A percentile compares a stretch with the other conserved stretches of the same genome.
Conservation (phyloP, 768 basidiomycete species). For the Naganishia vishniacii region DNA sequence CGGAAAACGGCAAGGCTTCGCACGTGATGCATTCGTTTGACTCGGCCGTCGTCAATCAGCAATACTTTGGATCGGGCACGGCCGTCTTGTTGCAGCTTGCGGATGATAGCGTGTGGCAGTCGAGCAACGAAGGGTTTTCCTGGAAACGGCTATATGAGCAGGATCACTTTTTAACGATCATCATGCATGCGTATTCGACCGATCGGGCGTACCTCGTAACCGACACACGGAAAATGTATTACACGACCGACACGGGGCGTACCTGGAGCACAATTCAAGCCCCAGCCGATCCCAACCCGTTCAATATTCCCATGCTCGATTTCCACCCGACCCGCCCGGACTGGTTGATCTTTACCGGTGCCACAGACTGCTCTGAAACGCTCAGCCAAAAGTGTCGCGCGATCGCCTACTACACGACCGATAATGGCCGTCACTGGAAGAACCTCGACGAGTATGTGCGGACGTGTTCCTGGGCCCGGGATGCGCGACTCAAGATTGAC, state of each 20-base stretch:
- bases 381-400: conserved; percentile 61
- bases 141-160: conserved; percentile 66
- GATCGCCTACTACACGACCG: conserved; percentile 64
- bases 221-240: conserved; percentile 58
- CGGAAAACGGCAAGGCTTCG: conserved; percentile 67
- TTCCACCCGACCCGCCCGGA: conserved; percentile 80
- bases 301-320: conserved; percentile 67
- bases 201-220: conserved; percentile 92
- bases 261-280: conserved; percentile 60
- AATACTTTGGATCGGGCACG: conserved; percentile 75
- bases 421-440: conserved; percentile 74
- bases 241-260: conserved; percentile 76
- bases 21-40: conserved; percentile 58
- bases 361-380: conserved; percentile 57
- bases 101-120: conserved; percentile 84
- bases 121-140: conserved; percentile 85
- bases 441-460: conserved; percentile 77
- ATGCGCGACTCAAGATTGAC: conserved; percentile 70
- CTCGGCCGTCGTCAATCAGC: conserved; percentile 60
- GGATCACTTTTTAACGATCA: conserved; percentile 71
- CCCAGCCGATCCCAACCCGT: conserved; percentile 70
- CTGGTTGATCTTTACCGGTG: conserved; percentile 81
- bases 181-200: conserved; percentile 70
- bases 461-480: conserved; percentile 87
- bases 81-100: conserved; percentile 75